A percentile compares a stretch with the other conserved stretches of the same genome.
Conservation (phyloP, 176 grass and related monocot species). For the Avena sativa region DNA sequence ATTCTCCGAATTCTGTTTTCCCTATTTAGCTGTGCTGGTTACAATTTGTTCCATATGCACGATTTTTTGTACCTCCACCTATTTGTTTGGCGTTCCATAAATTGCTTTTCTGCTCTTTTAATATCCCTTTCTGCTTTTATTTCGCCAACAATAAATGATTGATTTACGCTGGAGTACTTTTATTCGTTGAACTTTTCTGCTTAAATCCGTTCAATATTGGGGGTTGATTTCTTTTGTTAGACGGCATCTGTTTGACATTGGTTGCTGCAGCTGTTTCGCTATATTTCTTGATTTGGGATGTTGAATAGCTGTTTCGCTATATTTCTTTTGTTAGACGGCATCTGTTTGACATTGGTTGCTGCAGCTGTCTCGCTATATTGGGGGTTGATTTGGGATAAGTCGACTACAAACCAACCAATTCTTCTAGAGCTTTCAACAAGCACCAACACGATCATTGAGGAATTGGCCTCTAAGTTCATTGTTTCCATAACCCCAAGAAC, state of each 20-base stretch:
- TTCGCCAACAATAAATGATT: constrained; percentile 14
- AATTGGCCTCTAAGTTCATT: too few species aligned
- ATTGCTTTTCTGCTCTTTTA: not conserved
- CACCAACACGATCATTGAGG: too few species aligned
- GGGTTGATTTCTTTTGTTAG: not conserved
- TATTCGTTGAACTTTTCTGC: not conserved
- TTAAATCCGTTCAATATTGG: not conserved
- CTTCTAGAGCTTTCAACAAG: too few species aligned
- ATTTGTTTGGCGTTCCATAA: constrained; percentile 12
- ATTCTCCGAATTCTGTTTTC: constrained; percentile 19
- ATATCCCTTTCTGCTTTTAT: constrained; percentile 9
- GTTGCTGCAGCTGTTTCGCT: not conserved
- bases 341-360: constrained; percentile 22
- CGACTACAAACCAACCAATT: too few species aligned
- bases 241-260: constrained; percentile 16
- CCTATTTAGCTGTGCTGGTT: not conserved
- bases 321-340: not conserved
- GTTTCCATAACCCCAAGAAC: too few species aligned
- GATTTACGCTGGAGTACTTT: not conserved
- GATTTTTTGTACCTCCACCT: not conserved
- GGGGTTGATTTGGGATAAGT: too few species aligned
- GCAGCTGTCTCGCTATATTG: not conserved
- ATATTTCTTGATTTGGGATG: too few species aligned
- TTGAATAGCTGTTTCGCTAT: not conserved
- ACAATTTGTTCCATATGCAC: not conserved